phyloP scores from a whole-genome alignment of 2,329 filamentous ascomycete species.

The Westerdykella ornata region DNA sequence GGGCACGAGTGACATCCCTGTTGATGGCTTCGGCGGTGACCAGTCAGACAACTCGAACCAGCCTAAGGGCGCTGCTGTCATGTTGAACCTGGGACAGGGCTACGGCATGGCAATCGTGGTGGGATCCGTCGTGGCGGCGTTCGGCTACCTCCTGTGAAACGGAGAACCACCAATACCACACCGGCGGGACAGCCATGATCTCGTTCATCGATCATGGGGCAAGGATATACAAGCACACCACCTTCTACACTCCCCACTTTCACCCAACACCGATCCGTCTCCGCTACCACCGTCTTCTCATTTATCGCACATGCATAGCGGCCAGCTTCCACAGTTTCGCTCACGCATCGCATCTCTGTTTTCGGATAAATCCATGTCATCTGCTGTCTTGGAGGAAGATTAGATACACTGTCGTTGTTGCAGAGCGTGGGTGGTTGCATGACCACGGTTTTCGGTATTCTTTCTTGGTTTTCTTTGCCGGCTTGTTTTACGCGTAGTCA shows the following conservation, averaged over 20 bases:
- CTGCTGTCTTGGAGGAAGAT: too few relatives aligned
- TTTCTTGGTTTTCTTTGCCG: too few relatives aligned
- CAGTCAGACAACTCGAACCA: constrained; percentile 12
- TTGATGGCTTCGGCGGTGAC: constrained; percentile 28
- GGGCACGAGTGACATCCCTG: constrained; percentile 15
- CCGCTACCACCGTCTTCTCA: neutral
- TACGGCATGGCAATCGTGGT: constrained; percentile 52
- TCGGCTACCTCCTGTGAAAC: constrained; percentile 41
- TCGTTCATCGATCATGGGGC: neutral
- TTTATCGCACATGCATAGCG: constrained; percentile 13
- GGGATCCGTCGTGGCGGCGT: constrained; percentile 52
- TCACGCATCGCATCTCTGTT: constrained; percentile 8
- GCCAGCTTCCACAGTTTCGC: constrained; percentile 2
- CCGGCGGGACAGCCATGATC: neutral
- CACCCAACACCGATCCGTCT: neutral
- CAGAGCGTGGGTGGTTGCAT: too few relatives aligned
- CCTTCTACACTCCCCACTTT: neutral
- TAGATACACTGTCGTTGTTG: too few relatives aligned
- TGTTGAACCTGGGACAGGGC: constrained; percentile 49
- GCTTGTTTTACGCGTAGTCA: too few relatives aligned
- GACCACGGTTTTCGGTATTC: too few relatives aligned
- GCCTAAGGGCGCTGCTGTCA: constrained; percentile 31
- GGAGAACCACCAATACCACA: neutral
- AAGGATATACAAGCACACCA: neutral
- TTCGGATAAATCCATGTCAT: constrained; percentile 1